Conservation (phyloP, 495 filamentous ascomycete genomes). For the Letharia columbiana region DNA sequence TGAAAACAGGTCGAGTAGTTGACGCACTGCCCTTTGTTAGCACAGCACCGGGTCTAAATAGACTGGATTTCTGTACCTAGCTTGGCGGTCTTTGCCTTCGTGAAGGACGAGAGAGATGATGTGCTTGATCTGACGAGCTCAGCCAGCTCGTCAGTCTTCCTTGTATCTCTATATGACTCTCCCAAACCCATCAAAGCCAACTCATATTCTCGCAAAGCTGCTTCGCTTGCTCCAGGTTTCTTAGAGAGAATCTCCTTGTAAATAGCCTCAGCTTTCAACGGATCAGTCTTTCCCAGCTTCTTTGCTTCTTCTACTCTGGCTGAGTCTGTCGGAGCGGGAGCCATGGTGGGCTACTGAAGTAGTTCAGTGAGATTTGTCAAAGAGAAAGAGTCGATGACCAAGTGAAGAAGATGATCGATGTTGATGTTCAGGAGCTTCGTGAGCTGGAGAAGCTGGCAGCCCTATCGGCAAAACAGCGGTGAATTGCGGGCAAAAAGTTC, state of each 20-base stretch:
- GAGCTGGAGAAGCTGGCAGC: not conserved
- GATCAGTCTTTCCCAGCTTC: slow-evolving; percentile 68
- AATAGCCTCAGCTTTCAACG: slow-evolving; percentile 67
- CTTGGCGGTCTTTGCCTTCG: slow-evolving; percentile 98
- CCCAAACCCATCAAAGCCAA: slow-evolving; percentile 73
- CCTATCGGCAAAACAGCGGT: slow-evolving; percentile 13
- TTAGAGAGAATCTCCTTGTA: slow-evolving; percentile 85
- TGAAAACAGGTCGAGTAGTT: slow-evolving; percentile 91
- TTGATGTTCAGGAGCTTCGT: slow-evolving; percentile 4
- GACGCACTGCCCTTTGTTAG: slow-evolving; percentile 59
- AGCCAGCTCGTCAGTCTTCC: slow-evolving; percentile 79
- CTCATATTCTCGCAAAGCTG: slow-evolving; percentile 82
- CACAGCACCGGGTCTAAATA: not conserved
- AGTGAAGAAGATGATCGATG: not conserved
- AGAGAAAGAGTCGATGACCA: not conserved
- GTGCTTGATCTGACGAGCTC: slow-evolving; percentile 85
- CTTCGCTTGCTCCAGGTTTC: slow-evolving; percentile 72
- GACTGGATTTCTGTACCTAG: slow-evolving; percentile 56
- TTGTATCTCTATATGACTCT: slow-evolving; percentile 84
- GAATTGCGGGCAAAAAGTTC: not conserved
- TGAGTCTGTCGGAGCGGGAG: slow-evolving; percentile 41
- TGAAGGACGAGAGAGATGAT: slow-evolving; percentile 85
- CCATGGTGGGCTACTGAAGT: slow-evolving; percentile 34
- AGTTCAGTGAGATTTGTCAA: too few species aligned
- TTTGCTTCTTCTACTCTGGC: slow-evolving; percentile 75